Percentiles rank a stretch among this genome's conserved stretches.
These are phyloP conservation scores for Silene uniflora DNA, from an alignment of 148 eudicot genomes.

Conservation along the genomic window DNA sequence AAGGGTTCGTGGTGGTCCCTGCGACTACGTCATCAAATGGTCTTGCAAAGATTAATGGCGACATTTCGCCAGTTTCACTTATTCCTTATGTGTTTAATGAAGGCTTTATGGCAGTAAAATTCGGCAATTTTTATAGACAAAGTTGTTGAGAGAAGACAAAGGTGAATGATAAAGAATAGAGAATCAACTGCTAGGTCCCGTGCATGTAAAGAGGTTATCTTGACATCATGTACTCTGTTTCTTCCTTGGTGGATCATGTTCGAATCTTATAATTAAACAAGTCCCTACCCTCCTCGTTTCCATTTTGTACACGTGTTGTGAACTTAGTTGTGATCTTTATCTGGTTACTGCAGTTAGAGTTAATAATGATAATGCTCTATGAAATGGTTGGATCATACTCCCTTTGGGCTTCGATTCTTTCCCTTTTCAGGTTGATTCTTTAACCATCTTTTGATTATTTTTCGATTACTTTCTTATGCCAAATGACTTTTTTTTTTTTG, in stretches of 20 bases:
- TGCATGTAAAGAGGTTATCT: conserved; percentile 86
- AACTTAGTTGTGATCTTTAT: too few species aligned
- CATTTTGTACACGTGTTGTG: background rate
- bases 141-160: conserved; percentile 82
- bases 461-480: too few species aligned
- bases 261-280: background rate
- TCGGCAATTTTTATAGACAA: conserved; percentile 56
- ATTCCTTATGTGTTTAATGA: conserved; percentile 75
- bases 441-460: too few species aligned
- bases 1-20: conserved; percentile 62
- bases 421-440: too few species aligned
- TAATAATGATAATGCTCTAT: background rate
- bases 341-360: background rate
- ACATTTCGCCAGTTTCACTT: conserved; percentile 71
- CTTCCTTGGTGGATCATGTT: background rate
- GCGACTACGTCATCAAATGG: conserved; percentile 66
- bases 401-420: too few species aligned
- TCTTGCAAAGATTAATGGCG: conserved; percentile 71
- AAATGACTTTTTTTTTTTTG: too few species aligned
- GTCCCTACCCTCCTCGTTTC: background rate
- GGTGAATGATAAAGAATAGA: conserved; percentile 87
- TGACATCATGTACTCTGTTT: background rate
- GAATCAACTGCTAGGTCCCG: conserved; percentile 97
- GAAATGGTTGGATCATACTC: background rate
- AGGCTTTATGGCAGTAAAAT: conserved; percentile 59